Conservation (phyloP, 2,329 filamentous ascomycete genomes). For the Byssochlamys sp. region DNA sequence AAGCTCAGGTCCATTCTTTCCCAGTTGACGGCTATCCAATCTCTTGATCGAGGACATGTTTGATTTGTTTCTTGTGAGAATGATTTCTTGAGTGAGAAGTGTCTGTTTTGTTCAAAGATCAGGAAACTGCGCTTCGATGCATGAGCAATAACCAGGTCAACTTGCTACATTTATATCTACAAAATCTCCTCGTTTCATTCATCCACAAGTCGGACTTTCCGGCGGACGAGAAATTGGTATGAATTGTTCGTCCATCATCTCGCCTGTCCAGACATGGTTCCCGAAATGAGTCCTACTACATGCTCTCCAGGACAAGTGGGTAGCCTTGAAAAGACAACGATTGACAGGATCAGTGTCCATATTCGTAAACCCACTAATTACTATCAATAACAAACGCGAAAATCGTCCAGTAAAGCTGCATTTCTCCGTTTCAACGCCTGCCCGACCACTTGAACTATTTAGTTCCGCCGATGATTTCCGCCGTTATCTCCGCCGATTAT, state of each 20-base stretch:
- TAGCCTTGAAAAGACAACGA: neutral
- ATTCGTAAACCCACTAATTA: neutral
- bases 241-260: neutral
- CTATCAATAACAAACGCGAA: neutral
- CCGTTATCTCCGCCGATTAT: neutral
- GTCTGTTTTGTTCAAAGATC: neutral
- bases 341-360: neutral
- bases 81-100: neutral
- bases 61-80: neutral
- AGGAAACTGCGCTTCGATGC: neutral
- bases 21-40: conserved; percentile 7
- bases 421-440: neutral
- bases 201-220: neutral
- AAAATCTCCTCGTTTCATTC: no score
- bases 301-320: neutral
- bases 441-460: neutral
- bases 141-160: neutral
- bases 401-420: neutral
- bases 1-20: conserved; percentile 10
- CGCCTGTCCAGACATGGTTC: neutral
- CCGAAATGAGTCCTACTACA: neutral
- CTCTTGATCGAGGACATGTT: neutral
- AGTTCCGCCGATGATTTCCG: neutral
- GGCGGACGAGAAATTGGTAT: neutral
- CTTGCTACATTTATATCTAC: neutral